These are phyloP conservation scores for Ceriops zippeliana DNA, from an alignment of 345 rosid genomes.

Conservation along the genomic window DNA sequence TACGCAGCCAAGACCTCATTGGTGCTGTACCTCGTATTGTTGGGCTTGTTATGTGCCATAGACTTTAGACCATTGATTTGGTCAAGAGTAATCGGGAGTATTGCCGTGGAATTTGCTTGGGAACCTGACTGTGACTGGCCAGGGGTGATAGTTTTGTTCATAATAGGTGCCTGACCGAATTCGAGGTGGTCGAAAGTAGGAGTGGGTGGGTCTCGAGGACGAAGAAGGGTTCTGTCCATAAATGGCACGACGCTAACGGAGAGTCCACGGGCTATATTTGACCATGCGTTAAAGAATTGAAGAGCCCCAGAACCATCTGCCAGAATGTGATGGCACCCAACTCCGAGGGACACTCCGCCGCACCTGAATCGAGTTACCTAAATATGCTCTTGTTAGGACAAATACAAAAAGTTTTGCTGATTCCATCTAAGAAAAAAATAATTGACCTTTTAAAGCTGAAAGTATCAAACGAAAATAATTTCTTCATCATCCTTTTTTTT, in stretches of 20 bases:
- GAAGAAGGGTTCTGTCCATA: conserved; percentile 12
- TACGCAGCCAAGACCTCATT: conserved; percentile 17
- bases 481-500: too few relatives aligned
- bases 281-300: conserved; percentile 15
- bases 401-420: too few relatives aligned
- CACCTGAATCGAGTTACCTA: conserved; percentile 13
- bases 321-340: not conserved
- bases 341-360: conserved; percentile 17
- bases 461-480: too few relatives aligned
- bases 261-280: conserved; percentile 1
- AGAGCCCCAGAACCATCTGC: not conserved
- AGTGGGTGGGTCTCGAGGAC: not conserved
- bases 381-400: not conserved
- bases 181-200: conserved; percentile 2
- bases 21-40: not conserved
- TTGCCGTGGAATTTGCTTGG: not conserved
- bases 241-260: not conserved
- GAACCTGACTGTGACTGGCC: not conserved
- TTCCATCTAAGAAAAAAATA: too few relatives aligned
- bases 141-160: not conserved
- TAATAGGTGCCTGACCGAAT: not conserved
- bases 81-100: not conserved
- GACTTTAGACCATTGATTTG: not conserved
- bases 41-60: not conserved
- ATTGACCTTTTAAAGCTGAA: not conserved